Conservation (phyloP, 2,329 filamentous ascomycete genomes). For the Aspergillus sp. region DNA sequence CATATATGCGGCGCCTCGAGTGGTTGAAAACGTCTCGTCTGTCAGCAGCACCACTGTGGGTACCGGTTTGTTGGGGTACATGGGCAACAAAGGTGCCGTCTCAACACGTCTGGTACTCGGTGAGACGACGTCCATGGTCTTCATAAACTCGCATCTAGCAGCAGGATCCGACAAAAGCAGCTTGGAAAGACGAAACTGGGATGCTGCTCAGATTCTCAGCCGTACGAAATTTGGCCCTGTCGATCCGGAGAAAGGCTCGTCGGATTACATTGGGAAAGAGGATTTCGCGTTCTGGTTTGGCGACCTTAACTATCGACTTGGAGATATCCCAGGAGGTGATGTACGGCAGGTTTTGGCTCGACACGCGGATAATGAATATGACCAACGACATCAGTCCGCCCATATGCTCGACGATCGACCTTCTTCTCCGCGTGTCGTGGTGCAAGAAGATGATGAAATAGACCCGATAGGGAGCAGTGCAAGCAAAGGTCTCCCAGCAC, state of each 20-base stretch:
- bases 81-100: slow-evolving; percentile 93
- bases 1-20: slow-evolving; percentile 71
- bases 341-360: slow-evolving; percentile 76
- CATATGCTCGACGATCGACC: slow-evolving; percentile 19
- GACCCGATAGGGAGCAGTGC: slow-evolving; percentile 1
- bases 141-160: slow-evolving; percentile 84
- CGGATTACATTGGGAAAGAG: slow-evolving; percentile 69
- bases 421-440: slow-evolving; percentile 5
- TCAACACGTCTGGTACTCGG: slow-evolving; percentile 74
- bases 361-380: slow-evolving; percentile 72
- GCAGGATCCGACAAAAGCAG: slow-evolving; percentile 72
- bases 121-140: slow-evolving; percentile 80
- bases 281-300: slow-evolving; percentile 96
- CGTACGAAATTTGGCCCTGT: slow-evolving; percentile 74
- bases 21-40: slow-evolving; percentile 66
- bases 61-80: slow-evolving; percentile 82
- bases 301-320: slow-evolving; percentile 88
- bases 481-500: slow-evolving; percentile 6
- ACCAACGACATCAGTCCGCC: slow-evolving; percentile 40
- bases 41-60: slow-evolving; percentile 77
- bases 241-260: slow-evolving; percentile 49
- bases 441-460: slow-evolving; percentile 5
- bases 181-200: slow-evolving; percentile 82
- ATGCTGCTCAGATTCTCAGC: slow-evolving; percentile 66
- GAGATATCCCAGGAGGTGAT: slow-evolving; percentile 80